Percentiles rank a stretch among this genome's conserved stretches.
phyloP scores from a whole-genome alignment of 2,329 filamentous ascomycete species.

The Beauveria scarabaeidicola region DNA sequence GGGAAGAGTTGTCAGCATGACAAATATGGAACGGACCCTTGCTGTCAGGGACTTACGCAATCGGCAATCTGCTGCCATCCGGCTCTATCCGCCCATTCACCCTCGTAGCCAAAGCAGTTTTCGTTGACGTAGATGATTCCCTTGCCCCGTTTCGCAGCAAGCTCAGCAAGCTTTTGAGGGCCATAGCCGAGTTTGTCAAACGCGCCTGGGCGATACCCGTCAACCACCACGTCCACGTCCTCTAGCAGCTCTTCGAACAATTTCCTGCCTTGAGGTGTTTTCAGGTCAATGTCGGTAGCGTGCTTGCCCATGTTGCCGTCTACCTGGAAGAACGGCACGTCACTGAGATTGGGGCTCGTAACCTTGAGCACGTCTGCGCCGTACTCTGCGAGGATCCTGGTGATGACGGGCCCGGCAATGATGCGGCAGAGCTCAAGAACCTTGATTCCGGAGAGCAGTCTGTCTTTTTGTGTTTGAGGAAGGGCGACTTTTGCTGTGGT shows the following conservation, averaged over 20 bases:
- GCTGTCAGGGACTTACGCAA: constrained; percentile 30
- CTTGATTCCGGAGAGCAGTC: constrained; percentile 51
- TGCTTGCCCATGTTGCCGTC: constrained; percentile 67
- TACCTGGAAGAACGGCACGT: constrained; percentile 64
- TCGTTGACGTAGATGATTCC: constrained; percentile 62
- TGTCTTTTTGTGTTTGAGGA: constrained; percentile 15
- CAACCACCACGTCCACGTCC: constrained; percentile 55
- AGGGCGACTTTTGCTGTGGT: constrained; percentile 40
- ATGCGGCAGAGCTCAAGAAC: constrained; percentile 69
- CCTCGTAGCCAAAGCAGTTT: constrained; percentile 58
- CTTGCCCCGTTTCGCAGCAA: constrained; percentile 46
- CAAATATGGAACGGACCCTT: too few species aligned
- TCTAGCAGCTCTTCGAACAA: constrained; percentile 51
- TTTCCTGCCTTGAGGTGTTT: constrained; percentile 40
- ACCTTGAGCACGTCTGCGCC: constrained; percentile 68
- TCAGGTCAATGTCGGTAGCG: constrained; percentile 54
- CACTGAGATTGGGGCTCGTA: constrained; percentile 57
- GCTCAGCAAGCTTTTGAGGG: constrained; percentile 40
- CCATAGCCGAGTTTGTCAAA: constrained; percentile 57
- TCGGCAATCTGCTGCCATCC: constrained; percentile 70
- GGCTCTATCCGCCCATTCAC: constrained; percentile 53
- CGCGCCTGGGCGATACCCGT: constrained; percentile 61
- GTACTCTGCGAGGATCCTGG: constrained; percentile 63
- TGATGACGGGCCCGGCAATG: constrained; percentile 67
- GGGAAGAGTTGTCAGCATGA: constrained; percentile 13